Evolutionary conservation across 805 yeast species (phyloP), one percentile per base, ranked within the genome.

Genomic region (Saccharomycopsis sp.): DNA sequence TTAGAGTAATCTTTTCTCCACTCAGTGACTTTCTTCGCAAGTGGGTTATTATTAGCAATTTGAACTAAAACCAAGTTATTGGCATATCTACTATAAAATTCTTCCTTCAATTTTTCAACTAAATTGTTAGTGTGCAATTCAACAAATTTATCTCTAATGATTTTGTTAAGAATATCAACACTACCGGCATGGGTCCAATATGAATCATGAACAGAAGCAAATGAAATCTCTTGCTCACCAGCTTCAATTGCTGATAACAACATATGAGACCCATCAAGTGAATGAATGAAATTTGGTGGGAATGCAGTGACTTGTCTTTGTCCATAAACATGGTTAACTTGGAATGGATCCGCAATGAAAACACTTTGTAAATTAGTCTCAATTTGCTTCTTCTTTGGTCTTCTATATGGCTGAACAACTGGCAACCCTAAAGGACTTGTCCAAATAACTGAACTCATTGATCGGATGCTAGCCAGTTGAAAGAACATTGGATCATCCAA

Each of bases 201-300:
- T 0, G 97, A 90, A 61, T 90, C 98, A 63, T 90, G 98, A 20
- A 90, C 98, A 0, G 97, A 79, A 0, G 97, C 96, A 70, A 93
- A 90, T 9, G 78, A 68, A 40, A 93, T 63, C 0, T 75, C 77
- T 1, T 59, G 59, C 34, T 79, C 71, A 3, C 82, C 77, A 61
- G 96, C 87, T 20, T 78, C 78, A 41, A 77, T 69, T 0, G 97
- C 95, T 6, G 96, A 83, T 68, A 89, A 65, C 41, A 93, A 69
- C 98, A 90, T 93, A 61, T 90, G 98, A 0, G 96, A 82, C 1
- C 97, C 97, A 70, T 90, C 98, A 47, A 90, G 68, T 0, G 97
- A 90, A 60, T 90, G 98, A 42, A 90, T 84, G 61, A 75, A 90
- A 61, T 90, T 90, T 26, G 98, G 98, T 13, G 98, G 96, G 63